Evolutionary conservation across 352 stramenopile species (phyloP).

Genomic region (Phytophthora pseudosyringae): DNA sequence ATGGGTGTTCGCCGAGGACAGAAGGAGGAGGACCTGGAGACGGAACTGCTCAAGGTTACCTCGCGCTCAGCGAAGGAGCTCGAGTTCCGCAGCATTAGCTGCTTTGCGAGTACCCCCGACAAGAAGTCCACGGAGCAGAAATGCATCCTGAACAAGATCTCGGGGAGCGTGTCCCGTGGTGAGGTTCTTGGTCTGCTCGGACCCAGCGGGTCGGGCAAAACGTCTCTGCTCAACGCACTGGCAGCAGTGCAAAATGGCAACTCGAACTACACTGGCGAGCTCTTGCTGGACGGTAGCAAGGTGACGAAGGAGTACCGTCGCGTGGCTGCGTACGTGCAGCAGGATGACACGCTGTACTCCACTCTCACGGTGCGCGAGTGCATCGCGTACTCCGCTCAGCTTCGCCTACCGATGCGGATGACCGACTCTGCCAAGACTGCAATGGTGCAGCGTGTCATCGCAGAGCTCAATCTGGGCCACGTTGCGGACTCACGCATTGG

Average conservation of each 20-base stretch:
- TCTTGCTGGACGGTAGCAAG: slow-evolving; percentile 66
- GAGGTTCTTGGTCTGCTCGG: slow-evolving; percentile 79
- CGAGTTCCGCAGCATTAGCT: slow-evolving; percentile 67
- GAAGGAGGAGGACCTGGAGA: slow-evolving; percentile 39
- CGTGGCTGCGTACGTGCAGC: slow-evolving; percentile 88
- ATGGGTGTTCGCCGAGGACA: slow-evolving; percentile 1
- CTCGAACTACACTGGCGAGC: slow-evolving; percentile 54
- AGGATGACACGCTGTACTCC: slow-evolving; percentile 85
- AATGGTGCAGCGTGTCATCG: slow-evolving; percentile 75
- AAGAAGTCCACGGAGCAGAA: slow-evolving; percentile 24
- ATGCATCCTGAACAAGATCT: slow-evolving; percentile 69
- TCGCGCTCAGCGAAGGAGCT: slow-evolving; percentile 50
- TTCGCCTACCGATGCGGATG: slow-evolving; percentile 64
- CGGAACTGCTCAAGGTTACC: slow-evolving; percentile 52
- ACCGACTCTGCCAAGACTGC: slow-evolving; percentile 60
- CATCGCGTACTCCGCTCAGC: slow-evolving; percentile 82
- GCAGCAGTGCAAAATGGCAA: slow-evolving; percentile 74
- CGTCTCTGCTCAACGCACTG: slow-evolving; percentile 80
- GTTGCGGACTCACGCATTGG: slow-evolving; percentile 72
- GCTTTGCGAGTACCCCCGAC: slow-evolving; percentile 27
- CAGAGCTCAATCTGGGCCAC: slow-evolving; percentile 76
- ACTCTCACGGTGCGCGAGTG: slow-evolving; percentile 88
- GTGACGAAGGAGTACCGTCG: slow-evolving; percentile 71
- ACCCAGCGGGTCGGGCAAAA: slow-evolving; percentile 85
- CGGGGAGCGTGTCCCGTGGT: slow-evolving; percentile 54